Conservation (phyloP, 2,329 filamentous ascomycete genomes). For the Fusarium haematococcum region DNA sequence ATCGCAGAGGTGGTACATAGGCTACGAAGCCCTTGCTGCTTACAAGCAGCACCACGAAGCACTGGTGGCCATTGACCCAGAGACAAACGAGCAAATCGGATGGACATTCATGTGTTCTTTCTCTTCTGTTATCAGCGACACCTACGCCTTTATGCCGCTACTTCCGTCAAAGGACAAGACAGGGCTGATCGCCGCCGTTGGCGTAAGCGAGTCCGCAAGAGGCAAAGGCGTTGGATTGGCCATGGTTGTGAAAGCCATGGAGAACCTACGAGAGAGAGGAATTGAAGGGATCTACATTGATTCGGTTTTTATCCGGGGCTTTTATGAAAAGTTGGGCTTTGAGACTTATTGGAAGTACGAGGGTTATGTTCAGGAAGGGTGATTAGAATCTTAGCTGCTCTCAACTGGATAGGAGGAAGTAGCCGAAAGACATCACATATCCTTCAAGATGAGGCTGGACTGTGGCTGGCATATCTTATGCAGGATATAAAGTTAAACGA, state of each 20-base stretch:
- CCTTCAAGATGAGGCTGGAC: not conserved
- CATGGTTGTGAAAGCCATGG: conserved; percentile 37
- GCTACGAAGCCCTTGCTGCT: conserved; percentile 31
- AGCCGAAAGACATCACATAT: not conserved
- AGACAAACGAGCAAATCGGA: conserved; percentile 40
- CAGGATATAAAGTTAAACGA: not conserved
- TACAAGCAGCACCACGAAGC: conserved; percentile 32
- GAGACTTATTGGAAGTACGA: conserved; percentile 36
- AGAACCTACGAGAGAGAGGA: conserved; percentile 35
- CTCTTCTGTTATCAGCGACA: not conserved
- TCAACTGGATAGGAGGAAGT: not conserved
- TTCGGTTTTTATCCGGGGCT: conserved; percentile 32
- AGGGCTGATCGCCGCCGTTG: conserved; percentile 38
- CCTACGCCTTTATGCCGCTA: conserved; percentile 32
- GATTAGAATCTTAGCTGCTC: not conserved
- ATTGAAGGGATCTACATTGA: conserved; percentile 37
- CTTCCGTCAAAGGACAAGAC: conserved; percentile 35
- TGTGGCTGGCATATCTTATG: not conserved
- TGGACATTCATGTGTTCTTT: conserved; percentile 43
- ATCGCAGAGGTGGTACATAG: conserved; percentile 24
- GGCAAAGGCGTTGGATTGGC: conserved; percentile 37
- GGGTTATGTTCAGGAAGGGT: not conserved
- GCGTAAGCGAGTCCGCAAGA: conserved; percentile 32
- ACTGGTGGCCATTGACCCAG: conserved; percentile 39
- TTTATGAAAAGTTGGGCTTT: conserved; percentile 38